These are phyloP conservation scores for Clitoria ternatea DNA, from an alignment of 306 rosid genomes.

Conservation along the genomic window DNA sequence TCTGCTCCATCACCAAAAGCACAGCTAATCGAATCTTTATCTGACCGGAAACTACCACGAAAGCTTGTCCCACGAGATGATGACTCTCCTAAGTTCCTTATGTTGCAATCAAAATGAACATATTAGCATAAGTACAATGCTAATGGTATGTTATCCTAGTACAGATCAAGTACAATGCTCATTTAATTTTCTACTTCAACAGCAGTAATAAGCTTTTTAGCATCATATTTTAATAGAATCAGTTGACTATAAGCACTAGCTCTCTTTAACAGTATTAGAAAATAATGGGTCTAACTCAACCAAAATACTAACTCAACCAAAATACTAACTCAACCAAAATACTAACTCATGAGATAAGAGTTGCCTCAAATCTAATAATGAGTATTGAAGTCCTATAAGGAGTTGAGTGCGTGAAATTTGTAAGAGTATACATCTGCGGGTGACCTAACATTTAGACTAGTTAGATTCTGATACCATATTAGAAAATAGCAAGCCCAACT, in stretches of 20 bases:
- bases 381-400: no score
- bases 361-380: no score
- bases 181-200: not conserved
- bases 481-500: no score
- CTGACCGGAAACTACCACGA: constrained; percentile 84
- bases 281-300: no score
- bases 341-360: no score
- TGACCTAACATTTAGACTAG: no score
- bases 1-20: constrained; percentile 49
- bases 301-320: no score
- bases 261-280: not conserved
- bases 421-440: no score
- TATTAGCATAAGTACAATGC: not conserved
- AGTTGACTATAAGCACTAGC: not conserved
- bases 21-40: constrained; percentile 54
- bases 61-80: constrained; percentile 58
- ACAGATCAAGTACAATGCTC: not conserved
- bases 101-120: constrained; percentile 31
- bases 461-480: no score
- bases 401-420: no score
- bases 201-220: not conserved
- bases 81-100: constrained; percentile 47
- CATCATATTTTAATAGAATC: not conserved
- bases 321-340: no score
- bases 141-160: not conserved